Percentiles rank a stretch among this genome's conserved stretches.
Conservation (phyloP, 2,329 filamentous ascomycete genomes). For the Exophiala viscosa region DNA sequence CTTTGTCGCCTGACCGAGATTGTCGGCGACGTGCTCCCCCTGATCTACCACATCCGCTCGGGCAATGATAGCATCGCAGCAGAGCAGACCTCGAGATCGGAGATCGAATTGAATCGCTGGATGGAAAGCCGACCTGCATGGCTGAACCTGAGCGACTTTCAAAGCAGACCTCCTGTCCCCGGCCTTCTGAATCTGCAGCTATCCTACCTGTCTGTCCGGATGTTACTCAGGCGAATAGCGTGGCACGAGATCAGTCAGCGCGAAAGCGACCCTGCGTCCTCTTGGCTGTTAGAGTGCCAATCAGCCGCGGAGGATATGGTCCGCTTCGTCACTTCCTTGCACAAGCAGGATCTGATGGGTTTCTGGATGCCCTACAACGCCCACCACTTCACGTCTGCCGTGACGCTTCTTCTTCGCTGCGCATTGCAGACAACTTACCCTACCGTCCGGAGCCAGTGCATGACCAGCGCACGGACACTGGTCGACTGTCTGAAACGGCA, state of each 20-base stretch:
- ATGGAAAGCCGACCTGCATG: constrained; percentile 44
- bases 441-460: constrained; percentile 44
- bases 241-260: constrained; percentile 38
- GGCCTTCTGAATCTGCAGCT: constrained; percentile 45
- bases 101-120: constrained; percentile 45
- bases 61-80: constrained; percentile 42
- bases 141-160: constrained; percentile 36
- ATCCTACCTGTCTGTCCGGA: constrained; percentile 44
- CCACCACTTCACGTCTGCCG: constrained; percentile 28
- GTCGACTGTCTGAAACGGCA: constrained; percentile 47
- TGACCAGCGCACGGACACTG: constrained; percentile 47
- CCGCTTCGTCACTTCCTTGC: constrained; percentile 41
- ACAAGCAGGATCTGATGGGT: constrained; percentile 19
- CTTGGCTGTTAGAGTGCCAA: constrained; percentile 27
- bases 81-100: constrained; percentile 44
- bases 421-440: constrained; percentile 38
- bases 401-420: constrained; percentile 27
- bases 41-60: constrained; percentile 45
- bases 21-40: constrained; percentile 43
- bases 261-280: constrained; percentile 21
- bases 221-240: constrained; percentile 47
- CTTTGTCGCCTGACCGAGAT: constrained; percentile 51
- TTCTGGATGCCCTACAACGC: constrained; percentile 29
- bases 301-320: constrained; percentile 23
- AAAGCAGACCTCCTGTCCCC: constrained; percentile 35